Conservation (phyloP, 2,329 filamentous ascomycete species). For the Cladophialophora carrionii region DNA sequence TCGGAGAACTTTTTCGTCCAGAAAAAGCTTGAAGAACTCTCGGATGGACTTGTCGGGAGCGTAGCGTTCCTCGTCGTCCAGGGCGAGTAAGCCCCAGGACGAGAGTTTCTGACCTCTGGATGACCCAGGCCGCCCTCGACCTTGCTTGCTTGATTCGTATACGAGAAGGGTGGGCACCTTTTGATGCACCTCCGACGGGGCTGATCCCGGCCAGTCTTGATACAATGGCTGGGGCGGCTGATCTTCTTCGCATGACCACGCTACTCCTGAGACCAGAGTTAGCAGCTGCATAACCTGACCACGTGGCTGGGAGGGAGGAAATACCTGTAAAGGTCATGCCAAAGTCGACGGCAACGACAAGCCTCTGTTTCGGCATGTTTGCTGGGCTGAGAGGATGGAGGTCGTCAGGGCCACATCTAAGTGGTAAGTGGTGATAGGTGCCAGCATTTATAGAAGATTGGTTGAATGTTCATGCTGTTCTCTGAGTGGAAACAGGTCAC, state of each 20-base stretch:
- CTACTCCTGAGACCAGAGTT: not conserved
- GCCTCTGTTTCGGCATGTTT: not conserved
- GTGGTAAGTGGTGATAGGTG: too few relatives aligned
- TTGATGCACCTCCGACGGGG: not conserved
- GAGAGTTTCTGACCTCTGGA: not conserved
- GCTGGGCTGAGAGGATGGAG: too few relatives aligned
- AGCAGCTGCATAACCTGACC: too few relatives aligned
- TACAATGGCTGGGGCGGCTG: not conserved
- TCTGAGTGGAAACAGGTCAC: too few relatives aligned
- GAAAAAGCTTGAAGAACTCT: not conserved
- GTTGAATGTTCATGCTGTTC: too few relatives aligned
- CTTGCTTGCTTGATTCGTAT: not conserved
- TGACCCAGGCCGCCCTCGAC: not conserved
- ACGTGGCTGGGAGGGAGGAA: not conserved
- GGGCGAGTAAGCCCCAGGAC: not conserved
- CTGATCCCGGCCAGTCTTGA: not conserved
- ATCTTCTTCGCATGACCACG: not conserved
- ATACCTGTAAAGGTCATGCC: not conserved
- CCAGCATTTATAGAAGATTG: too few relatives aligned
- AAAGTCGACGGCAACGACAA: not conserved
- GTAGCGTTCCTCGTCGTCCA: not conserved
- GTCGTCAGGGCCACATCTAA: too few relatives aligned
- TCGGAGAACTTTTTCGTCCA: not conserved
- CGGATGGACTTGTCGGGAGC: not conserved
- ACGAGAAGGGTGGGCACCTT: not conserved